A percentile compares a stretch with the other conserved stretches of the same genome.
Conservation (phyloP, 148 eudicot species). For the Camellia lanceoleosa region DNA sequence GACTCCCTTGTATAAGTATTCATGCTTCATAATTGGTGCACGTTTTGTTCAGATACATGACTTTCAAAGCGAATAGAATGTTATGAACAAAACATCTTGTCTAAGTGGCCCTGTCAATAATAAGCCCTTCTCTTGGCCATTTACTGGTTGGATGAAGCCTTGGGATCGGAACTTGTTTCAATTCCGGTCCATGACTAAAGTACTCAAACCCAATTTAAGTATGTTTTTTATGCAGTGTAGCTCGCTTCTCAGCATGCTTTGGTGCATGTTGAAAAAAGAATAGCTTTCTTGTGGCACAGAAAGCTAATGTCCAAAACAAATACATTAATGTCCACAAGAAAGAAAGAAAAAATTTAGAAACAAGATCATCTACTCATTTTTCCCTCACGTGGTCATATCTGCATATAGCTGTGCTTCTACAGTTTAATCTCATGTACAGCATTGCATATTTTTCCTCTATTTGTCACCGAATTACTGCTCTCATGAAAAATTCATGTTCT, state of each 20-base stretch:
- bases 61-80: too few species aligned
- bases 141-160: background rate
- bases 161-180: too few species aligned
- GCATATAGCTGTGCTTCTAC: background rate
- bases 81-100: too few species aligned
- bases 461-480: background rate
- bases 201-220: background rate
- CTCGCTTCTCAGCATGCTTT: background rate
- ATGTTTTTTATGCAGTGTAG: background rate
- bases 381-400: background rate
- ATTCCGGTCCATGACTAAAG: background rate
- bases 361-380: background rate
- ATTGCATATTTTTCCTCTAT: background rate
- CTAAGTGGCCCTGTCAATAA: background rate
- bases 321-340: too few species aligned
- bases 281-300: background rate
- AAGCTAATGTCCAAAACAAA: too few species aligned
- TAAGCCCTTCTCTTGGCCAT: background rate
- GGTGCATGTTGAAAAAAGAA: background rate
- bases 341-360: background rate
- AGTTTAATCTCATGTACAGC: background rate
- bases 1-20: too few species aligned
- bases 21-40: too few species aligned
- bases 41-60: too few species aligned
- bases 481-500: background rate